Evolutionary conservation across 2,329 filamentous ascomycete species (phyloP).

Genomic region (Tolypocladium pustulatum): DNA sequence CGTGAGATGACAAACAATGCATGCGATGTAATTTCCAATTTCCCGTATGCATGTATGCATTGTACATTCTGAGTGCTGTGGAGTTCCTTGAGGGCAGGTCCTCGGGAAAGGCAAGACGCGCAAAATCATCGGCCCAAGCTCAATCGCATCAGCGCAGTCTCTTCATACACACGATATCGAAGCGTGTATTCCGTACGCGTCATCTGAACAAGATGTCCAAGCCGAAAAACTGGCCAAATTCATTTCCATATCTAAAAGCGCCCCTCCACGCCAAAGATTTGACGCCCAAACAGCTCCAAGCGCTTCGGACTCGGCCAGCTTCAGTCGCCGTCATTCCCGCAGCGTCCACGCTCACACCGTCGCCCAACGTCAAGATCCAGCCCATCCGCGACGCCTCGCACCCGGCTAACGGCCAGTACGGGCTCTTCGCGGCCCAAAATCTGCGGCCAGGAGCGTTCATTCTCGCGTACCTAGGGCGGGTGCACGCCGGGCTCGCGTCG

Average conservation of each 20-base stretch:
- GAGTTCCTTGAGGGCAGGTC: background rate
- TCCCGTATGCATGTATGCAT: background rate
- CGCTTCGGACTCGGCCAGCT: constrained; percentile 21
- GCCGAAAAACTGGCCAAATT: constrained; percentile 49
- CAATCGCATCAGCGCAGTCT: background rate
- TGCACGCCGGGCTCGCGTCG: constrained; percentile 29
- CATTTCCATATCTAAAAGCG: constrained; percentile 39
- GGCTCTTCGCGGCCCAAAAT: constrained; percentile 47
- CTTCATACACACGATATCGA: background rate
- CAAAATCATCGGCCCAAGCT: background rate
- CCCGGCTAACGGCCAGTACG: constrained; percentile 47
- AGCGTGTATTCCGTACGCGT: background rate
- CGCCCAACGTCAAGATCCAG: constrained; percentile 40
- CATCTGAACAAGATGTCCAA: constrained; percentile 15
- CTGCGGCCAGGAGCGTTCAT: constrained; percentile 46
- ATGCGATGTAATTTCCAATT: background rate
- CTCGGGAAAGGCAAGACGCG: too few species aligned
- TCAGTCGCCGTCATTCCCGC: constrained; percentile 13
- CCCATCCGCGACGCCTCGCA: constrained; percentile 39
- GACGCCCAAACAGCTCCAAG: constrained; percentile 26
- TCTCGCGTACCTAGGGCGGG: constrained; percentile 49
- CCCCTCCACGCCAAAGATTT: constrained; percentile 38
- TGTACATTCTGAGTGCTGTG: background rate
- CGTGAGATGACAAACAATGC: background rate
- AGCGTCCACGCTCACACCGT: constrained; percentile 30